These are phyloP conservation scores for Combretum micranthum DNA, from an alignment of 345 rosid genomes.

Conservation along the genomic window DNA sequence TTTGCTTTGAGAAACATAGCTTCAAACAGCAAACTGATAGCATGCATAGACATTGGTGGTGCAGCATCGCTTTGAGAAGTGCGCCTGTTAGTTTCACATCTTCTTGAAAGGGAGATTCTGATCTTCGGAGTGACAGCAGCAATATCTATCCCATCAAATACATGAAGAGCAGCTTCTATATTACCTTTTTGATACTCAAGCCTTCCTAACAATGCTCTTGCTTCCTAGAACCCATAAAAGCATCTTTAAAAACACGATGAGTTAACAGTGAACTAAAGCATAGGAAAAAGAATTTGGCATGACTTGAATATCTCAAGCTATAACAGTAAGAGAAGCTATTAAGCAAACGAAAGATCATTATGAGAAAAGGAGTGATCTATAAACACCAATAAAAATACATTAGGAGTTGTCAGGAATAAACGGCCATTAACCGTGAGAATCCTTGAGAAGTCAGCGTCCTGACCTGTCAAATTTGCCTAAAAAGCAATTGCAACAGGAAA, in stretches of 20 bases:
- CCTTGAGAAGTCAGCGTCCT: too few relatives aligned
- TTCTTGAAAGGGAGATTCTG: conserved; percentile 39
- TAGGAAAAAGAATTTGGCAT: background rate
- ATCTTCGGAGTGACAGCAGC: conserved; percentile 47
- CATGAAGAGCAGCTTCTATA: conserved; percentile 58
- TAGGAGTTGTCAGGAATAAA: too few relatives aligned
- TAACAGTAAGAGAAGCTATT: background rate
- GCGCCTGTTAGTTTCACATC: conserved; percentile 30
- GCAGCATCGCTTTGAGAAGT: conserved; percentile 35
- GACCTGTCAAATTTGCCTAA: too few relatives aligned
- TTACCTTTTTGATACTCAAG: conserved; percentile 69
- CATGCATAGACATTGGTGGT: conserved; percentile 62
- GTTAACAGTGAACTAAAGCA: background rate
- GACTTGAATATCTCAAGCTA: background rate
- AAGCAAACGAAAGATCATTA: background rate
- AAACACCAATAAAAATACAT: too few relatives aligned
- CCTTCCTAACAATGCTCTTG: conserved; percentile 69
- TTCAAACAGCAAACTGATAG: conserved; percentile 54
- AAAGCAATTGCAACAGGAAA: too few relatives aligned
- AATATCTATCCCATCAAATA: conserved; percentile 65
- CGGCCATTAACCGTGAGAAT: too few relatives aligned
- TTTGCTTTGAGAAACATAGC: conserved; percentile 60
- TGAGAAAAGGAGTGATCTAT: background rate
- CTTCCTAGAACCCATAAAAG: conserved; percentile 42
- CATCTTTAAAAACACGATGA: conserved; percentile 4